These are phyloP conservation scores for Aspergillus panamensis DNA, from an alignment of 495 filamentous ascomycete genomes.

Conservation along the genomic window DNA sequence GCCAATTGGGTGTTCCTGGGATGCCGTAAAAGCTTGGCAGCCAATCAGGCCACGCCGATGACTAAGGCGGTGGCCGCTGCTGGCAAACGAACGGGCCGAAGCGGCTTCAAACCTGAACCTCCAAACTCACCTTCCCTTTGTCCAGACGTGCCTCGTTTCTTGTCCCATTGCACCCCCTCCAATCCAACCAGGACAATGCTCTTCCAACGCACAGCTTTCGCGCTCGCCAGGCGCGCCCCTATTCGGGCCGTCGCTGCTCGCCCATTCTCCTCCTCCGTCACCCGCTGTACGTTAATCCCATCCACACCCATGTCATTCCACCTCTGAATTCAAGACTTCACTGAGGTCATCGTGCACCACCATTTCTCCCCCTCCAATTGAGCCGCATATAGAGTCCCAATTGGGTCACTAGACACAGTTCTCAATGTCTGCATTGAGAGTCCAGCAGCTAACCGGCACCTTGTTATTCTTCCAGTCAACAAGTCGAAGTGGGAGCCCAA, in stretches of 20 bases:
- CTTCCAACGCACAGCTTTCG: conserved; percentile 73
- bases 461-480: conserved; percentile 30
- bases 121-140: conserved; percentile 30
- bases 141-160: conserved; percentile 37
- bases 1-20: conserved; percentile 19
- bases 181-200: conserved; percentile 59
- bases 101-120: conserved; percentile 48
- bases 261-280: conserved; percentile 47
- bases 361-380: conserved; percentile 25
- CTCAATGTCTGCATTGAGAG: not conserved
- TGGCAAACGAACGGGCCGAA: conserved; percentile 37
- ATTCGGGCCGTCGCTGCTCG: conserved; percentile 52
- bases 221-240: conserved; percentile 67
- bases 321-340: conserved; percentile 28
- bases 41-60: conserved; percentile 36
- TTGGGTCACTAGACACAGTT: not conserved
- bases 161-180: conserved; percentile 23
- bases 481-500: conserved; percentile 36
- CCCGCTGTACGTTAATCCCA: conserved; percentile 43
- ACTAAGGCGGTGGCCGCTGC: conserved; percentile 28
- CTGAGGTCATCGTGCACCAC: conserved; percentile 13
- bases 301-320: conserved; percentile 22
- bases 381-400: conserved; percentile 3
- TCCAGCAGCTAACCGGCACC: conserved; percentile 29
- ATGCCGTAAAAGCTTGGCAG: conserved; percentile 26